Evolutionary conservation across 495 filamentous ascomycete genomes (phyloP), one percentile per base, ranked within the genome.

Genomic region (Neohortaea acidophila): DNA sequence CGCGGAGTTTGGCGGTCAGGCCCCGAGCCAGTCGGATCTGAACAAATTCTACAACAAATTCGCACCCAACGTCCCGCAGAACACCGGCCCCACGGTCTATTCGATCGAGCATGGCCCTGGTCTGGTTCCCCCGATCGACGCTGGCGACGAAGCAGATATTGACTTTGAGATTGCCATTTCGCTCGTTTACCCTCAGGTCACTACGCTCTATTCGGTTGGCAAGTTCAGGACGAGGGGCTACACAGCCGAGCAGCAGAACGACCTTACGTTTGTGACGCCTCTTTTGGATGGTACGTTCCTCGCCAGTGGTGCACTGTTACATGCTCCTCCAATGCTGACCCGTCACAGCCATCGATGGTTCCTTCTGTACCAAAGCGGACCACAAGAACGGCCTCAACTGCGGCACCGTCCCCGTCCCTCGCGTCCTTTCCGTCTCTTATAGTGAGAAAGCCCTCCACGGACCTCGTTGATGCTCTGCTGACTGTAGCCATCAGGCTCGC

Each of bases 271-370:
- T 58, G 53, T 29, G 54, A 61, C n/a, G n/a, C n/a, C n/a, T 32
- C 20, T 47, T 12, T 41, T 49, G 23, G 45, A 59, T 21, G 41
- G 41, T 23, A 6, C 41, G 20, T 33, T 24, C 17, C 39, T 36
- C 32, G 62, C 62, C 55, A 65, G 58, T 29, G n/a, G n/a, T n/a
- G n/a, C n/a, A n/a, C n/a, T n/a, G n/a, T n/a, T n/a, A n/a, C n/a
- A n/a, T n/a, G n/a, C n/a, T n/a, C n/a, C n/a, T n/a, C n/a, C n/a
- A n/a, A n/a, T n/a, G n/a, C n/a, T n/a, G n/a, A n/a, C 64, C 66
- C 53, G 56, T 65, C 4, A 61, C 65, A 43, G 63, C 57, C 9
- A 52, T 59, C 29, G 41, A 65, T 24, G 58, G 46, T 21, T 54
- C 54, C 27, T 64, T 63, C 32, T 64, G 62, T 49, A 51, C 54